Evolutionary conservation across 352 stramenopile species (phyloP), one percentile per base, ranked within the genome.

Genomic region (Pythium monospermum): DNA sequence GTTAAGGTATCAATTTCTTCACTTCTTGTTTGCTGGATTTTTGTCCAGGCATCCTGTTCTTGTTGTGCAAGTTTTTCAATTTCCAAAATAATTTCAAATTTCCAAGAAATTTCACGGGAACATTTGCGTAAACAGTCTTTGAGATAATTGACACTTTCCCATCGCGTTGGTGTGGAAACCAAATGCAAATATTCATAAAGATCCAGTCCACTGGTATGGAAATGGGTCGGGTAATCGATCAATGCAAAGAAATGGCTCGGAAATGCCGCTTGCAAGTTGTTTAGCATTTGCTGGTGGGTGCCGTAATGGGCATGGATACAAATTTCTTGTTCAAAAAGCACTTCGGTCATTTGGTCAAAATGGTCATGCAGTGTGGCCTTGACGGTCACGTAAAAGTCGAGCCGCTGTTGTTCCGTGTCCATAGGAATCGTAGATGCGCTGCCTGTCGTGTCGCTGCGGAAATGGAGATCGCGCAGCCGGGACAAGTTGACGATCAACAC

Each of bases 1-100:
- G 77, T 84, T 18, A 93, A 60, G 50, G 87, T 68, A 31, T 94
- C 79, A 19, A 94, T 94, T 32, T 91, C 81, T n/a, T 71, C 69
- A 41, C 81, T 73, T n/a, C 83, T 50, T 10, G 49, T 51, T 33
- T 86, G 59, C 50, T 86, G 68, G 37, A 83, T 61, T 6, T 43
- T 49, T 6, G 64, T 66, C 25, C 64, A 84, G 16, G 62, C 53
- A 5, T 63, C 66, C 22, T 81, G 71, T 33, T 94, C 83, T 47
- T 83, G 69, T 26, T 78, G 64, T 3, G 83, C 81, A 38, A 94
- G 69, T 28, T 78, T 37, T 42, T 94, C 81, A 35, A 94, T 53
- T 52, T 94, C 83, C 0, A 53, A 52, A 6, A 73, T 65, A 5
- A 94, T 71, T 27, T 87, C 73, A 30, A 64, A 71, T 37, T 94